Evolutionary conservation across 1,284 basidiomycete genomes (phyloP), one percentile per base, ranked within the genome.

Genomic region (Austroboletus novae-zelandiae): DNA sequence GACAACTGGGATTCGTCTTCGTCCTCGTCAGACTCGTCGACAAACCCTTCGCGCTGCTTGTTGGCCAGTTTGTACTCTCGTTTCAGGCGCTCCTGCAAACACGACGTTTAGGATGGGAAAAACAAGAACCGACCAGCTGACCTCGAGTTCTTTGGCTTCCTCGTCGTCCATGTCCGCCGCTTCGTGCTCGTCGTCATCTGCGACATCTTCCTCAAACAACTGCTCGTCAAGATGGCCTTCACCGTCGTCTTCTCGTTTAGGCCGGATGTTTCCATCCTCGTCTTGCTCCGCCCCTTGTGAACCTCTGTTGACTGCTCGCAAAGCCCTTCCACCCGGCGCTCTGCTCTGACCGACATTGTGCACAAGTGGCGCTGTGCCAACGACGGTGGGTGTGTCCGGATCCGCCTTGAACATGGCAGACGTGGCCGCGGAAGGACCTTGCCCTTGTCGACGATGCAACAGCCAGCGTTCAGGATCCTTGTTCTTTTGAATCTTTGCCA

Each of bases 71-170:
- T 83, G 64, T 91, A 91, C 64, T 92, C 89, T 47, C 83, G 81
- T 69, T 92, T 92, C 42, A 94, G 72, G 15, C 90, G 86, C 68
- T 93, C 90, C 90, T 92, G 55, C 40, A 47, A 35, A 45, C 25
- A 7, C 20, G 44, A 23, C 18, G 31, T 20, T 50, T 47, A 32
- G 4, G 51, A n/a, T 45, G 37, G 39, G 45, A 27, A 10, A 17
- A 41, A 14, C 15, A 23, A 31, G 37, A 18, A 30, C 8, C 25
- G 27, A 17, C 15, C 18, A 39, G 67, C 74, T 29, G 48, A 87
- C 91, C 77, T 92, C 90, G n/a, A 87, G 74, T 66, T 94, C 90
- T 65, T 89, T 93, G 35, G 84, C 79, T 62, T 92, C 89, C 51
- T 92, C 89, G 53, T 94, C 92, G 43, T 92, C 84, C 48, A 75